Percentiles rank a stretch among this genome's conserved stretches.
These are phyloP conservation scores for Aspergillus oerlinghausenensis DNA, from an alignment of 2,329 filamentous ascomycete species.

Conservation along the genomic window DNA sequence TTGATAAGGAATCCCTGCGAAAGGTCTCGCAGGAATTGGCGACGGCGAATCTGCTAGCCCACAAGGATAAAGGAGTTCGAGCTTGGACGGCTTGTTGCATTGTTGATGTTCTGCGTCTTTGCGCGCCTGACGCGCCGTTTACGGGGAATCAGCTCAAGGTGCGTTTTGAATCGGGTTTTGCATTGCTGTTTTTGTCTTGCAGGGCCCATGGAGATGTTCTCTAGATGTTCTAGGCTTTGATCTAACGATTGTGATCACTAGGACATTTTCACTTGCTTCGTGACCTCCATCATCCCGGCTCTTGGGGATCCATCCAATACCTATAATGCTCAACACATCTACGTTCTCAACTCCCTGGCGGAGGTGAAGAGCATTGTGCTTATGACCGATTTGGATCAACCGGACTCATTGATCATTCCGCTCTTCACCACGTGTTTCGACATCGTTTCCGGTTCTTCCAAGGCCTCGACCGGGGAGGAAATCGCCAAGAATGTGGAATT, in stretches of 20 bases:
- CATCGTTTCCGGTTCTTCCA: conserved; percentile 74
- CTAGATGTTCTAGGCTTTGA: not conserved
- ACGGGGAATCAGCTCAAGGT: conserved; percentile 87
- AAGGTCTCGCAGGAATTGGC: conserved; percentile 82
- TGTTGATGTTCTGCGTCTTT: conserved; percentile 87
- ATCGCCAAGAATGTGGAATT: conserved; percentile 91
- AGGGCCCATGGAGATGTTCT: not conserved
- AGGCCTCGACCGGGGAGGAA: conserved; percentile 70
- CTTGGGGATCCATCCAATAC: conserved; percentile 81
- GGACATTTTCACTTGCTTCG: conserved; percentile 91
- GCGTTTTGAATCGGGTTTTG: conserved; percentile 20
- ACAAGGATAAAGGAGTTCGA: conserved; percentile 90
- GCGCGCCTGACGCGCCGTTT: conserved; percentile 92
- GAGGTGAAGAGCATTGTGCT: conserved; percentile 94
- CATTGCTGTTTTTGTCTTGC: not conserved
- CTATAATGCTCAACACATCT: conserved; percentile 90
- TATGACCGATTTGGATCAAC: conserved; percentile 78
- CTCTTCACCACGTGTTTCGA: conserved; percentile 91
- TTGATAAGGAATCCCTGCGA: conserved; percentile 75
- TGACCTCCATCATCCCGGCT: conserved; percentile 76
- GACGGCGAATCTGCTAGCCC: conserved; percentile 72
- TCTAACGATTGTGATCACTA: conserved; percentile 33
- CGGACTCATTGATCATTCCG: conserved; percentile 71
- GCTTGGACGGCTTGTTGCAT: conserved; percentile 85
- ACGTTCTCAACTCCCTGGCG: conserved; percentile 80